Conservation (phyloP, 805 yeast species). For the Candida loeiensis region DNA sequence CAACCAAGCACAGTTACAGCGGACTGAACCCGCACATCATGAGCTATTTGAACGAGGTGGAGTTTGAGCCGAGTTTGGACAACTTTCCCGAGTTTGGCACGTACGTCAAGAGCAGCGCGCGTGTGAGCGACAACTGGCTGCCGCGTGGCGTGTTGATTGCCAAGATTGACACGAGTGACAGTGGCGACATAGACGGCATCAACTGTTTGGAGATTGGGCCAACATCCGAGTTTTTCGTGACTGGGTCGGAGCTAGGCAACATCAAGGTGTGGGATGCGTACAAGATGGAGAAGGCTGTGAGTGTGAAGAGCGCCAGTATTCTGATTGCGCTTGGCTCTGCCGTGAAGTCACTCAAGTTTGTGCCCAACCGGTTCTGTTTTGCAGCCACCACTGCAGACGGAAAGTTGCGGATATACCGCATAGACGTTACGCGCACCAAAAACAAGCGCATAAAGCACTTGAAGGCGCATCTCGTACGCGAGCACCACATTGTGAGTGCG, state of each 20-base stretch:
- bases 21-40: constrained; percentile 66
- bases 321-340: constrained; percentile 47
- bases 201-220: constrained; percentile 57
- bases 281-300: constrained; percentile 59
- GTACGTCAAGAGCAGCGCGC: not conserved
- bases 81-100: constrained; percentile 69
- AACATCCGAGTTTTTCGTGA: constrained; percentile 61
- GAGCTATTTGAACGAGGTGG: constrained; percentile 50
- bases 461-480: constrained; percentile 36
- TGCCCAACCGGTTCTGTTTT: constrained; percentile 55
- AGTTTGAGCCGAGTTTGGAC: constrained; percentile 53
- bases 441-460: constrained; percentile 29
- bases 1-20: constrained; percentile 54
- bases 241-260: constrained; percentile 74
- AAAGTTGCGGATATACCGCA: constrained; percentile 32
- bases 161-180: constrained; percentile 46
- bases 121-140: constrained; percentile 14
- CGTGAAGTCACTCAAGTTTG: constrained; percentile 48
- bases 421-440: constrained; percentile 34
- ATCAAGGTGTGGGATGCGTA: constrained; percentile 76
- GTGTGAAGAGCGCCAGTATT: constrained; percentile 44
- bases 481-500: constrained; percentile 40
- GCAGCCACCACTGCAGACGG: constrained; percentile 54
- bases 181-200: constrained; percentile 41
- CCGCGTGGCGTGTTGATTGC: constrained; percentile 59